Conservation (phyloP, 345 rosid species). For the Gossypium anomalum region DNA sequence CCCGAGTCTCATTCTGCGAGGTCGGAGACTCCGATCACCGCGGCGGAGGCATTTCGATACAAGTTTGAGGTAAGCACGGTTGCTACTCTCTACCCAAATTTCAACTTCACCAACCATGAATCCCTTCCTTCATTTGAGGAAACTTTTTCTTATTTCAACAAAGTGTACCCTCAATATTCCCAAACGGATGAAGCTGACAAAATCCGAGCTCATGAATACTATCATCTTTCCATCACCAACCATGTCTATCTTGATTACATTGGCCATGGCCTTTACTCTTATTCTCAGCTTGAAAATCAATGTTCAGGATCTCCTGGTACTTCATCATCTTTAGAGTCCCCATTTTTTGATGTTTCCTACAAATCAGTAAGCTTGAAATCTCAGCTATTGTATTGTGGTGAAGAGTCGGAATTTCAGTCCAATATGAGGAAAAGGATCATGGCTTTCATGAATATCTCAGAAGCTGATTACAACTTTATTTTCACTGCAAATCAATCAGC, state of each 20-base stretch:
- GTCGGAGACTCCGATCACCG: neutral
- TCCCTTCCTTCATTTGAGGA: conserved; percentile 66
- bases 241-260: conserved; percentile 61
- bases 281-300: conserved; percentile 35
- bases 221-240: conserved; percentile 45
- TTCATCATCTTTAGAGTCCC: conserved; percentile 11
- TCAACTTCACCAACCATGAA: conserved; percentile 71
- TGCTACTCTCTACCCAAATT: conserved; percentile 39
- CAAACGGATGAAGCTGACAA: conserved; percentile 51
- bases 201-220: conserved; percentile 58
- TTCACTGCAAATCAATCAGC: conserved; percentile 67
- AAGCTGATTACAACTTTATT: conserved; percentile 59
- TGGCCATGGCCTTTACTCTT: conserved; percentile 77
- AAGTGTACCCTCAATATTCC: conserved; percentile 47
- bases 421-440: conserved; percentile 47
- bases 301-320: neutral
- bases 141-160: conserved; percentile 44
- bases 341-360: conserved; percentile 44
- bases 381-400: conserved; percentile 31
- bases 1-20: conserved; percentile 15
- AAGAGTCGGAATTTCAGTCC: conserved; percentile 47
- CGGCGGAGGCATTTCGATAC: conserved; percentile 31
- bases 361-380: conserved; percentile 42
- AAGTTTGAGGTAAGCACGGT: conserved; percentile 41
- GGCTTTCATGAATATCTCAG: conserved; percentile 72